These are phyloP conservation scores for Blepharisma japonicum DNA, from an alignment of 73 alveolate genomes.

Conservation along the genomic window DNA sequence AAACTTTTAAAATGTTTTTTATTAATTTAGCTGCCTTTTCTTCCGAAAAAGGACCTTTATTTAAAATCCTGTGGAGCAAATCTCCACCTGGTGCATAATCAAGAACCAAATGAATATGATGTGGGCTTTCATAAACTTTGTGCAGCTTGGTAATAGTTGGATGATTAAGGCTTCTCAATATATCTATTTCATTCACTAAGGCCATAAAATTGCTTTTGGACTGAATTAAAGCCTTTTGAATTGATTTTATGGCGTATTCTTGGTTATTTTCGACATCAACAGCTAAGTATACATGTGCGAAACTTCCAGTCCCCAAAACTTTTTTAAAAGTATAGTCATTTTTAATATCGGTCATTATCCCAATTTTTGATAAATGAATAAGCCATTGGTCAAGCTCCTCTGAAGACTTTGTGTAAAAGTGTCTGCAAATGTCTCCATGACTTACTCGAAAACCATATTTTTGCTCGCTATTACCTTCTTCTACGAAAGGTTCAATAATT, in stretches of 20 bases:
- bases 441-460: neutral
- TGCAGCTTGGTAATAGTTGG: constrained; percentile 33
- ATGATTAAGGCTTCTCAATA: constrained; percentile 39
- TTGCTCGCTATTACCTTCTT: neutral
- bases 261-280: constrained; percentile 28
- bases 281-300: constrained; percentile 34
- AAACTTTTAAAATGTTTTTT: constrained; percentile 35
- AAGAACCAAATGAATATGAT: constrained; percentile 42
- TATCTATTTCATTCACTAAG: constrained; percentile 35
- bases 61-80: constrained; percentile 41
- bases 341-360: neutral
- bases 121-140: constrained; percentile 59
- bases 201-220: constrained; percentile 34
- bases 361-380: neutral
- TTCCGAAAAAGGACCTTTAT: constrained; percentile 47
- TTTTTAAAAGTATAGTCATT: neutral
- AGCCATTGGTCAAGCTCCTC: constrained; percentile 24
- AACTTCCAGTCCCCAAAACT: constrained; percentile 21
- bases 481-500: constrained; percentile 3
- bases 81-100: constrained; percentile 67
- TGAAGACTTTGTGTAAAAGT: constrained; percentile 7
- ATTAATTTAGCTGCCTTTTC: constrained; percentile 41
- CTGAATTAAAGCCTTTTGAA: constrained; percentile 31
- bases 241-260: constrained; percentile 39
- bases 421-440: neutral